Base-by-base conservation (phyloP, 306 rosid species). In the Macrotyloma uniflorum region DNA sequence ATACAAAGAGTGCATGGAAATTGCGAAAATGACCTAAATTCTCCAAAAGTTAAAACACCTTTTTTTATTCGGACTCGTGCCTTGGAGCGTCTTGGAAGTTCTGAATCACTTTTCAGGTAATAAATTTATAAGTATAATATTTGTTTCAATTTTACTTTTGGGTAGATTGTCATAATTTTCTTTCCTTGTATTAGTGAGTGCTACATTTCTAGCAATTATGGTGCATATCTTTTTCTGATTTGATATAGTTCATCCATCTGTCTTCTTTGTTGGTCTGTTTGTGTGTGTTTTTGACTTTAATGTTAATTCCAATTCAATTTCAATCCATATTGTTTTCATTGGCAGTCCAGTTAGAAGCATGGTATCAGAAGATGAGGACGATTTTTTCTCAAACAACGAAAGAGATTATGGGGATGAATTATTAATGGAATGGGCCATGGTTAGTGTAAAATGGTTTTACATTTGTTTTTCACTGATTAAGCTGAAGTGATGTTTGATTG, bases 341-440 rank as follows among this genome's bases (percentile, higher is more conserved):
- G 92, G 93, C 98, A 95, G 98, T 89, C 98, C 98, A 92, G 95
- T 58, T 80, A 91, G 87, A 92, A 89, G 98, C 94, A 76, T 86
- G 79, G 77, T 71, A 55, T 92, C 89, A 10, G 97, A 92, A 86
- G 98, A 95, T 78, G 93, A 91, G 2, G 93, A 87, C n/a, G 90
- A 93, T 45, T 75, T 50, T 78, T 89, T 86, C 83, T 49, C 87
- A 47, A 86, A 78, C 83, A 79, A 63, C 40, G 97, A 90, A 76
- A 83, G 77, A 85, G 97, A 89, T 55, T 83, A 77, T 45, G 85
- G 90, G 20, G 89, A 86, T 73, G 92, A 86, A 24, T 77, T 82
- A 18, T 82, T 88, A 40, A 92, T 92, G 90, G 91, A 90, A 85
- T 91, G 97, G 97, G 98, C 97, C 58, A 89, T 74, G 97, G 98